Evolutionary conservation across 257 asterid species (phyloP), one percentile per base, ranked within the genome.

Genomic region (Coffea canephora): DNA sequence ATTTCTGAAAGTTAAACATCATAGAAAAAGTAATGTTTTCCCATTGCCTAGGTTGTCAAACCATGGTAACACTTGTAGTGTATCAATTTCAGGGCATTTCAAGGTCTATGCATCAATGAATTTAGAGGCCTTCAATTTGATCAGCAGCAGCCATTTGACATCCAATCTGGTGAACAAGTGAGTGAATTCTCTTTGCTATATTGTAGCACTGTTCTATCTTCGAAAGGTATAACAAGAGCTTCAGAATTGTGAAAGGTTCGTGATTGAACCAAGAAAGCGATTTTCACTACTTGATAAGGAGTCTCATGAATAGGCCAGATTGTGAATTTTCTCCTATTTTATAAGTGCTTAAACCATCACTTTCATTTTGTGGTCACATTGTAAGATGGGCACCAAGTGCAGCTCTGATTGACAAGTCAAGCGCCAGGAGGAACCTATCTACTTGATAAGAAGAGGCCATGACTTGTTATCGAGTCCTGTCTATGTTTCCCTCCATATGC

Each of bases 151-250:
- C 80, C 96, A 39, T 85, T 85, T 69, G 97, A 96, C 81, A 75
- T 95, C 82, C 97, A 95, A 84, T 81, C 94, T 62, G 99, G 99
- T 69, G 98, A 95, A 87, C 98, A 94, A 86, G 99, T 92, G 87
- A 89, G 93, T 85, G 73, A 50, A 75, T 76, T 34, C 34, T 3
- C 55, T 72, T 55, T 70, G 64, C 59, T 48, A 25, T 61, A 15
- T 70, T 61, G 69, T 36, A 71, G 49, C 31, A 64, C 55, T n/a
- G 41, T 61, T 27, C 64, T 81, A 71, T 48, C 77, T 64, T 79
- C 25, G 5, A 77, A 50, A 83, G 15, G 71, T 77, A 54, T 57
- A 66, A 69, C 69, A 34, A 46, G 52, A 66, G 59, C 74, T 52
- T 66, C 75, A 52, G 25, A 68, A 66, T 76, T 14, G 21, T n/a